A percentile compares a stretch with the other conserved stretches of the same genome.
These are phyloP conservation scores for Theileria luwenshuni DNA, from an alignment of 169 alveolate species.

Conservation along the genomic window DNA sequence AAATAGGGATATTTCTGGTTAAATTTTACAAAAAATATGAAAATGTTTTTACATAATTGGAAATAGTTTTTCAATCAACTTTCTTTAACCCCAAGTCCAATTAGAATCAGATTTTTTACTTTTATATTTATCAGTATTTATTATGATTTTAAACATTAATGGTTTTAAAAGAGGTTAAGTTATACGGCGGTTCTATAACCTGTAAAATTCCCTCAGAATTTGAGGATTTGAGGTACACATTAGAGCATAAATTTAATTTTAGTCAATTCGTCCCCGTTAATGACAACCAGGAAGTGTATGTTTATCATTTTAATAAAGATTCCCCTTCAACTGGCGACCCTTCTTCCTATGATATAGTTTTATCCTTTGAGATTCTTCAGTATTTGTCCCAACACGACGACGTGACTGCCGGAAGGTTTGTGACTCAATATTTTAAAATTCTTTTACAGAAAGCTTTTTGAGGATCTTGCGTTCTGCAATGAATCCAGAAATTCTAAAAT, in stretches of 20 bases:
- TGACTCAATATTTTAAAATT: not conserved
- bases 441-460: constrained; percentile 34
- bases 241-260: not conserved
- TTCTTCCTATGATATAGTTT: constrained; percentile 18
- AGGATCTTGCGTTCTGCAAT: constrained; percentile 53
- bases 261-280: constrained; percentile 53
- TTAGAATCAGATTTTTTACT: too few relatives aligned
- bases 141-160: too few relatives aligned
- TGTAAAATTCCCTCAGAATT: constrained; percentile 46
- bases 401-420: constrained; percentile 43
- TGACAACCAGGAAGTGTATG: constrained; percentile 63
- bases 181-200: constrained; percentile 64
- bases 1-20: too few relatives aligned
- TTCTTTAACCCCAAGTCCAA: too few relatives aligned
- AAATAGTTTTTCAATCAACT: too few relatives aligned
- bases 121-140: too few relatives aligned
- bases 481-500: constrained; percentile 27
- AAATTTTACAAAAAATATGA: too few relatives aligned
- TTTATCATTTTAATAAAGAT: constrained; percentile 11
- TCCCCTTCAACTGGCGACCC: not conserved
- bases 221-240: constrained; percentile 53
- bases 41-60: too few relatives aligned
- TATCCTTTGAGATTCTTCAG: constrained; percentile 58
- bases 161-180: constrained; percentile 2
- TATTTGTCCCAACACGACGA: constrained; percentile 22